These are phyloP conservation scores for Hemisphaericaspora nanyangensis DNA, from an alignment of 805 yeast species.

Conservation along the genomic window DNA sequence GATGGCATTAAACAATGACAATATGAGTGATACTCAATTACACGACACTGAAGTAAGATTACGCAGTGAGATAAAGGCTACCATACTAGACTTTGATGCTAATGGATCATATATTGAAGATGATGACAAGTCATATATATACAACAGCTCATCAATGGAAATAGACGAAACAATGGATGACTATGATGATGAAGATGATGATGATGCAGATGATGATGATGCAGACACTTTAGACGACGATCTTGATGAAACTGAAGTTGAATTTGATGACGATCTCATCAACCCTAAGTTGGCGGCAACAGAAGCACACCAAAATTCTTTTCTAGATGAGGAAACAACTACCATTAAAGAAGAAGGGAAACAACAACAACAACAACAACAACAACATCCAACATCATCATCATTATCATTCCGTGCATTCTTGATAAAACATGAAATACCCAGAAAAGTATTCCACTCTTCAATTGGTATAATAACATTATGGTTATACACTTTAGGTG, in stretches of 20 bases:
- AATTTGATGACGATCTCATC: slow-evolving; percentile 3
- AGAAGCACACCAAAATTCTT: not conserved
- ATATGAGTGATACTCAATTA: not conserved
- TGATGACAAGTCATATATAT: slow-evolving; percentile 35
- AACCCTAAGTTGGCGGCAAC: not conserved
- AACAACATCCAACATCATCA: not conserved
- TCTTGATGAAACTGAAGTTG: slow-evolving; percentile 7
- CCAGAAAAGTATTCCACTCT: slow-evolving; percentile 84
- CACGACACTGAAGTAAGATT: slow-evolving; percentile 1
- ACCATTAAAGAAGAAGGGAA: not conserved
- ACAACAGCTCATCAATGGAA: slow-evolving; percentile 17
- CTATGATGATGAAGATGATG: slow-evolving; percentile 13
- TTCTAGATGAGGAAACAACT: not conserved
- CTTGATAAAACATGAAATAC: slow-evolving; percentile 78
- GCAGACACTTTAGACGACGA: slow-evolving; percentile 8
- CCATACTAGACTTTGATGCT: slow-evolving; percentile 13
- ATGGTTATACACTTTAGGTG: slow-evolving; percentile 63
- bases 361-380: not conserved
- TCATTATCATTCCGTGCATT: slow-evolving; percentile 27
- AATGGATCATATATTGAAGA: slow-evolving; percentile 34
- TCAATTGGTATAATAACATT: slow-evolving; percentile 83
- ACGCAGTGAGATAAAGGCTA: slow-evolving; percentile 2
- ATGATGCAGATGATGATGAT: slow-evolving; percentile 6
- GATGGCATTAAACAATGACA: no score
- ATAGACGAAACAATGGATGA: slow-evolving; percentile 16